These are phyloP conservation scores for Rutstroemia sp. DNA, from an alignment of 2,329 filamentous ascomycete genomes.

Conservation along the genomic window DNA sequence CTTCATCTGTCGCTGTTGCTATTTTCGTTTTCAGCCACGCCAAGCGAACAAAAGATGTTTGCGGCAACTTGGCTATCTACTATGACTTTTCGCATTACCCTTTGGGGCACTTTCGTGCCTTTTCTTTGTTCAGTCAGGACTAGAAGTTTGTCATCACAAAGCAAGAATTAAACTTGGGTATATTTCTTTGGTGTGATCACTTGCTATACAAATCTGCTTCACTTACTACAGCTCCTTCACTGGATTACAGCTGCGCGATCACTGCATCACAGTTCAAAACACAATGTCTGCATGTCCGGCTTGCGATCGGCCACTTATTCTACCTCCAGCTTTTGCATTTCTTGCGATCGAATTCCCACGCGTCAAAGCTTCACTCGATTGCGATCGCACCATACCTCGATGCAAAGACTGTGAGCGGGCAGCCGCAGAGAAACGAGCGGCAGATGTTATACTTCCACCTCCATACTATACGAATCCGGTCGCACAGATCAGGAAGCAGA, in stretches of 20 bases:
- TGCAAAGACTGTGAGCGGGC: constrained; percentile 23
- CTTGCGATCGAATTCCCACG: constrained; percentile 13
- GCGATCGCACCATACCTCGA: constrained; percentile 18
- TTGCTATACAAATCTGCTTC: not conserved
- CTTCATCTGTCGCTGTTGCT: not conserved
- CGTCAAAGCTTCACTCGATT: constrained; percentile 9
- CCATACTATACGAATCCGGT: constrained; percentile 11
- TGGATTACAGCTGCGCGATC: not conserved
- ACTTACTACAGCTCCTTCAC: not conserved
- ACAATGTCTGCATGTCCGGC: constrained; percentile 9
- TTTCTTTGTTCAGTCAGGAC: not conserved
- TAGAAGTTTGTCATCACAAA: too few species aligned
- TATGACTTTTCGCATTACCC: not conserved
- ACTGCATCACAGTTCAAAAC: not conserved
- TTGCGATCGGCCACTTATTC: constrained; percentile 1
- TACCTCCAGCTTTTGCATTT: constrained; percentile 18
- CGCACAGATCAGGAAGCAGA: constrained; percentile 15
- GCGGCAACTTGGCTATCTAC: not conserved
- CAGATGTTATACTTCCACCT: constrained; percentile 13
- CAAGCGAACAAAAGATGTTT: constrained; percentile 4
- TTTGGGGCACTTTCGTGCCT: not conserved
- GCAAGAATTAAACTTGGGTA: not conserved
- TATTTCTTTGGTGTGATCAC: not conserved
- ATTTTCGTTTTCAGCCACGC: not conserved
- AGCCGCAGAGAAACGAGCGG: constrained; percentile 12